phyloP scores from a whole-genome alignment of 306 rosid genomes.

The Neltuma alba region DNA sequence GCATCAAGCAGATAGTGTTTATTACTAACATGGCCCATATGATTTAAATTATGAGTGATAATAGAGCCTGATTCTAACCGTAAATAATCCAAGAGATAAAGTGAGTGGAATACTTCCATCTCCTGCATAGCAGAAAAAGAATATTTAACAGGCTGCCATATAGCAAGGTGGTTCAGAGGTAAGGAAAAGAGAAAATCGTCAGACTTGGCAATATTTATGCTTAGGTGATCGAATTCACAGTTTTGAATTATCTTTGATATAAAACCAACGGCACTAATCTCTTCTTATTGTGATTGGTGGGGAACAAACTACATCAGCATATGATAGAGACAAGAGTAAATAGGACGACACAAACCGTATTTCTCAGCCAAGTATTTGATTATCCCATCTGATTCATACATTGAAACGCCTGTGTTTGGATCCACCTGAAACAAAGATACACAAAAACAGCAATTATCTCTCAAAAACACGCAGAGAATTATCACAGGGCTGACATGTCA shows the following conservation, averaged over 20 bases:
- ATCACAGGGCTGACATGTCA: conserved; percentile 23
- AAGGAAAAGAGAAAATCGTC: conserved; percentile 9
- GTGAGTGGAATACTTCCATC: conserved; percentile 80
- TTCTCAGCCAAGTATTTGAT: conserved; percentile 81
- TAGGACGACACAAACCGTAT: conserved; percentile 62
- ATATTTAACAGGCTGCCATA: conserved; percentile 26
- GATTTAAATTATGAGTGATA: conserved; percentile 13
- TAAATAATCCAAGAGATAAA: conserved; percentile 85
- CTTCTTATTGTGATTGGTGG: not conserved
- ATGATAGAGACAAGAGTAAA: conserved; percentile 23
- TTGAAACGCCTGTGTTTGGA: conserved; percentile 86
- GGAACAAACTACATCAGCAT: not conserved
- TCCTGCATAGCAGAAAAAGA: conserved; percentile 52
- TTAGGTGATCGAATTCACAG: conserved; percentile 14
- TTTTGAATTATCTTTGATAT: not conserved
- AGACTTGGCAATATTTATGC: not conserved
- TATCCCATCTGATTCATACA: conserved; percentile 98
- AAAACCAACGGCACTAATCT: conserved; percentile 1
- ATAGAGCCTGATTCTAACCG: conserved; percentile 60
- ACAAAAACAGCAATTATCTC: conserved; percentile 28
- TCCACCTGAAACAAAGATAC: conserved; percentile 70
- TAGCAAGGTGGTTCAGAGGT: not conserved
- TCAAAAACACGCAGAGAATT: conserved; percentile 11
- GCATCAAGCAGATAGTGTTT: conserved; percentile 45
- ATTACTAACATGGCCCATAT: conserved; percentile 20